Conservation (phyloP, 2,329 filamentous ascomycete genomes). For the Cryphonectria japonica region DNA sequence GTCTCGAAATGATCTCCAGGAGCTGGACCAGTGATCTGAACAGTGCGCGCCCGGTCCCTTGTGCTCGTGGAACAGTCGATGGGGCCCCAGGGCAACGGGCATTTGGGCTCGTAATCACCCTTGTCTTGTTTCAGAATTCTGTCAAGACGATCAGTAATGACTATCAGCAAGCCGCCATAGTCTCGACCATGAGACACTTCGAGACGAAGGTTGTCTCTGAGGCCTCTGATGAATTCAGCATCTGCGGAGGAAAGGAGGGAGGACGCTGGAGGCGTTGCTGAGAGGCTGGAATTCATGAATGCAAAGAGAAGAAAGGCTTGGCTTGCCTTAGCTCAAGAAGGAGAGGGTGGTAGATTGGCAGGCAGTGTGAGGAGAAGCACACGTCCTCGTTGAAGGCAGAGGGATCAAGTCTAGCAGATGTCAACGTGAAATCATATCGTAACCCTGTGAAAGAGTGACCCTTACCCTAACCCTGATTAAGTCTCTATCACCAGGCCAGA, state of each 20-base stretch:
- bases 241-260: constrained; percentile 12
- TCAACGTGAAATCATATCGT: background rate
- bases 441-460: background rate
- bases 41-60: background rate
- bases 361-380: background rate
- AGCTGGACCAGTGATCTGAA: constrained; percentile 20
- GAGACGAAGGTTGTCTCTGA: constrained; percentile 3
- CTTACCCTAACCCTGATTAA: background rate
- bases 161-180: constrained; percentile 19
- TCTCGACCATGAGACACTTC: constrained; percentile 11
- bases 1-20: constrained; percentile 15
- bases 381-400: background rate
- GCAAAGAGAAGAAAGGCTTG: background rate
- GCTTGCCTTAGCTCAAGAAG: background rate
- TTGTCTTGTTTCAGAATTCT: background rate
- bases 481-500: background rate
- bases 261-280: background rate
- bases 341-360: background rate
- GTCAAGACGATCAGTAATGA: constrained; percentile 14
- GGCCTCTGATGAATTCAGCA: constrained; percentile 8
- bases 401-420: too few relatives aligned
- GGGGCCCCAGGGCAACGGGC: constrained; percentile 3
- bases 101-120: background rate
- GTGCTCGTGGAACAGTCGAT: background rate
- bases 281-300: background rate